Evolutionary conservation across 352 stramenopile genomes (phyloP).

Genomic region (Phytophthora foliorum): DNA sequence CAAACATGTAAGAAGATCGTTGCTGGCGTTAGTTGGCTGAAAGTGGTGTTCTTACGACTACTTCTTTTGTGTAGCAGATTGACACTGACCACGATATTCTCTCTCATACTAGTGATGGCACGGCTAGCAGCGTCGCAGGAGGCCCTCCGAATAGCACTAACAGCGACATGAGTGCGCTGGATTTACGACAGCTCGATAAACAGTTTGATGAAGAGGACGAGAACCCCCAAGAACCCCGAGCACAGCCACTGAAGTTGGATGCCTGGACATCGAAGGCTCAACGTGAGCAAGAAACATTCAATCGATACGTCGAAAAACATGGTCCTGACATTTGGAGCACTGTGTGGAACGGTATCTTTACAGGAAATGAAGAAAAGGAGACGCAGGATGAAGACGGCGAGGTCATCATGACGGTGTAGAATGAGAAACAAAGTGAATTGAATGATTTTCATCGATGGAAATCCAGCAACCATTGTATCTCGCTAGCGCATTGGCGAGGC

Average conservation of each 20-base stretch:
- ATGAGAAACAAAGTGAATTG: conserved; percentile 28
- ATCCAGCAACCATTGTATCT: neutral
- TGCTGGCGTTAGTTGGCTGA: neutral
- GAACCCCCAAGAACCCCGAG: conserved; percentile 12
- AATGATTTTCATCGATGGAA: conserved; percentile 19
- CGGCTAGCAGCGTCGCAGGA: conserved; percentile 20
- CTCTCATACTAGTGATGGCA: conserved; percentile 48
- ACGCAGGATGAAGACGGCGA: conserved; percentile 64
- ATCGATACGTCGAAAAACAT: conserved; percentile 42
- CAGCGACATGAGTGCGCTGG: conserved; percentile 27
- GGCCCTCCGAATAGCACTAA: conserved; percentile 33
- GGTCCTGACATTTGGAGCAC: conserved; percentile 58
- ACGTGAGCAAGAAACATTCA: conserved; percentile 42
- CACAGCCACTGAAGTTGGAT: conserved; percentile 49
- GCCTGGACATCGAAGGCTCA: conserved; percentile 51
- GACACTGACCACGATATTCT: conserved; percentile 47
- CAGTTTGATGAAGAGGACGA: conserved; percentile 30
- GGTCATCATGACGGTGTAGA: conserved; percentile 87
- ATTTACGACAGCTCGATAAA: conserved; percentile 28
- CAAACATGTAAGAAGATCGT: conserved; percentile 43
- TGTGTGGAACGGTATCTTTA: conserved; percentile 62
- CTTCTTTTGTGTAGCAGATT: conserved; percentile 40
- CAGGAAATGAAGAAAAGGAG: conserved; percentile 46
- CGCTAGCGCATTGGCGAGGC: conserved; percentile 19
- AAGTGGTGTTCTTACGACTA: conserved; percentile 30